These are phyloP conservation scores for Colletotrichum theobromicola DNA, from an alignment of 2,329 filamentous ascomycete species.

Conservation along the genomic window DNA sequence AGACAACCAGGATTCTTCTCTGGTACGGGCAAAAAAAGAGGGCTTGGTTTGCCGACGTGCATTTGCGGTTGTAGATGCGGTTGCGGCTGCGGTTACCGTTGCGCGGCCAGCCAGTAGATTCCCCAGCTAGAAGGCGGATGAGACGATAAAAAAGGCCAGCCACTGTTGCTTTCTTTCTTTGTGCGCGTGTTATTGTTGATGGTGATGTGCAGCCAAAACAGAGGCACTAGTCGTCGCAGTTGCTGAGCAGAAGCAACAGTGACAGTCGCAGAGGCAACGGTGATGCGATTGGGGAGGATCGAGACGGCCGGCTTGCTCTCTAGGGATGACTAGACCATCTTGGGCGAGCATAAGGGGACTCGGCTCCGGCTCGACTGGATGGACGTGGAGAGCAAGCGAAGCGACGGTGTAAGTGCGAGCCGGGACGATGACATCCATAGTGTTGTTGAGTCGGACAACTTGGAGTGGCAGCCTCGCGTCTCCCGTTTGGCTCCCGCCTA, in stretches of 20 bases:
- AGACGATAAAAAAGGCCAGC: neutral
- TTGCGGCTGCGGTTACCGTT: constrained; percentile 14
- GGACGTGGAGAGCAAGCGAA: neutral
- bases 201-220: neutral
- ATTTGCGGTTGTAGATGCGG: neutral
- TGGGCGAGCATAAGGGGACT: neutral
- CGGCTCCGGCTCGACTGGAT: neutral
- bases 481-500: neutral
- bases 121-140: neutral
- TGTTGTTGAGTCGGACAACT: neutral
- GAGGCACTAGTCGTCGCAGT: neutral
- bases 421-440: neutral
- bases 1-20: neutral
- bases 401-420: constrained; percentile 9
- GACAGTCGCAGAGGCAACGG: neutral
- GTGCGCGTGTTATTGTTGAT: constrained; percentile 1
- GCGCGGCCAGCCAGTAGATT: neutral
- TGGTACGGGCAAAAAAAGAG: neutral
- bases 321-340: neutral
- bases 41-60: neutral
- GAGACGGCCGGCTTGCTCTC: neutral
- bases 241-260: constrained; percentile 1
- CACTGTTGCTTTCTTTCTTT: neutral
- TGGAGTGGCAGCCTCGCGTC: neutral
- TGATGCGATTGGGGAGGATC: neutral